Percentiles rank a stretch among this genome's conserved stretches.
Evolutionary conservation across 371 early-diverging fungal species (phyloP).

Genomic region (Mortierella sp.): DNA sequence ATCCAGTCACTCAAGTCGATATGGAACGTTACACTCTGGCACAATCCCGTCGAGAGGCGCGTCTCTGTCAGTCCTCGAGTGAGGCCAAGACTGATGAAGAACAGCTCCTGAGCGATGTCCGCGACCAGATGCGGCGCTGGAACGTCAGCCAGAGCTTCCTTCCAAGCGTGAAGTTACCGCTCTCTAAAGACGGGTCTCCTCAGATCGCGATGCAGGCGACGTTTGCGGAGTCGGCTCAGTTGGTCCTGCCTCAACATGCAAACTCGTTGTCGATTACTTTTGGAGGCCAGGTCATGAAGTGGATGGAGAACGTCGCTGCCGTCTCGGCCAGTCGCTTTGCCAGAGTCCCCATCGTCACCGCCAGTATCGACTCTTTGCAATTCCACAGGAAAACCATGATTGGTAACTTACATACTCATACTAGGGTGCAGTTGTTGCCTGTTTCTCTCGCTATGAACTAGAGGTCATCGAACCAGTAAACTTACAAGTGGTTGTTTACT

Average conservation of each 20-base stretch:
- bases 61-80: constrained; percentile 28
- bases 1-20: constrained; percentile 40
- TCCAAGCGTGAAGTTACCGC: constrained; percentile 37
- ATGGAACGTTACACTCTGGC: constrained; percentile 46
- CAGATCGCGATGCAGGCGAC: constrained; percentile 63
- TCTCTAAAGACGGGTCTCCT: constrained; percentile 38
- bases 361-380: constrained; percentile 59
- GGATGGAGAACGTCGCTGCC: constrained; percentile 81
- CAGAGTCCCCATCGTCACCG: constrained; percentile 69
- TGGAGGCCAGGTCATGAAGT: constrained; percentile 86
- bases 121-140: constrained; percentile 51
- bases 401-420: no score
- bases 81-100: constrained; percentile 35
- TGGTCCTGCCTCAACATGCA: constrained; percentile 84
- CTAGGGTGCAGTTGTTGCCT: not conserved
- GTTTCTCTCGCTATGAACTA: not conserved
- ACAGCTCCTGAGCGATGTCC: constrained; percentile 38
- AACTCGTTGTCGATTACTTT: constrained; percentile 80
- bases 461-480: not conserved
- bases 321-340: constrained; percentile 75
- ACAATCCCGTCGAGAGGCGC: constrained; percentile 34
- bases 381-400: constrained; percentile 56
- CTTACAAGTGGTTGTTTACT: not conserved
- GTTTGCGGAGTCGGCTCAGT: constrained; percentile 75
- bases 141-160: constrained; percentile 32